Evolutionary conservation across 192 early-diverging fungal genomes (phyloP), one percentile per base, ranked within the genome.

Genomic region (Rhizoclosmatium sp.): DNA sequence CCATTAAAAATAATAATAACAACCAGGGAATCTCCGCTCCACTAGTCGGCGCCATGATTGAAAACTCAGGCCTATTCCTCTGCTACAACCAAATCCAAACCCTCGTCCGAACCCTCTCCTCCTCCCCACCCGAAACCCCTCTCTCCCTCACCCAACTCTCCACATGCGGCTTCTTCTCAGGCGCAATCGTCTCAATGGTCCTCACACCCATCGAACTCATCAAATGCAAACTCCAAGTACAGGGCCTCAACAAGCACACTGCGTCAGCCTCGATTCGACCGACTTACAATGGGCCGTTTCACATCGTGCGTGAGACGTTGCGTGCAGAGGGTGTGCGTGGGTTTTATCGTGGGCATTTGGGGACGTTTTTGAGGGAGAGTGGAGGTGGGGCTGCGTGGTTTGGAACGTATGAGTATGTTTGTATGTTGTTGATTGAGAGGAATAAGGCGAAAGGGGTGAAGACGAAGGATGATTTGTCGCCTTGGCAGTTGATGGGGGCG

Each of bases 321-420:
- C 80, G 84, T 58, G 78, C 79, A 3, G 80, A 92, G 65, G 93
- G 93, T 4, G 39, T 94, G 14, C 58, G 64, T 0, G 95, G 94
- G 2, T 89, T 96, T 48, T 96, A 95, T 69, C 86, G 87, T 16
- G 95, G 95, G 0, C 93, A 93, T 81, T 71, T 93, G 19, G 92
- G 91, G 4, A 99, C 97, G 1, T 86, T 97, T 56, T 83, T 97
- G 31, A 91, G 97, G 40, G 98, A 99, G 82, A 89, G 91, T 1
- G 89, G 92, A 46, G 98, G 97, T n/a, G 94, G 96, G 39, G 96
- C 91, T 10, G 93, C 92, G 40, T 99, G 98, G 98, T 99, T 99
- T 78, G 97, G 98, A 74, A 88, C 92, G 1, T 99, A 99, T 75
- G 98, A 99, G 83, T 80, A 91, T 47, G 87, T 92, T 2, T 90